These are phyloP conservation scores for Phaeosphaeria sp. DNA, from an alignment of 2,329 filamentous ascomycete genomes.

Conservation along the genomic window DNA sequence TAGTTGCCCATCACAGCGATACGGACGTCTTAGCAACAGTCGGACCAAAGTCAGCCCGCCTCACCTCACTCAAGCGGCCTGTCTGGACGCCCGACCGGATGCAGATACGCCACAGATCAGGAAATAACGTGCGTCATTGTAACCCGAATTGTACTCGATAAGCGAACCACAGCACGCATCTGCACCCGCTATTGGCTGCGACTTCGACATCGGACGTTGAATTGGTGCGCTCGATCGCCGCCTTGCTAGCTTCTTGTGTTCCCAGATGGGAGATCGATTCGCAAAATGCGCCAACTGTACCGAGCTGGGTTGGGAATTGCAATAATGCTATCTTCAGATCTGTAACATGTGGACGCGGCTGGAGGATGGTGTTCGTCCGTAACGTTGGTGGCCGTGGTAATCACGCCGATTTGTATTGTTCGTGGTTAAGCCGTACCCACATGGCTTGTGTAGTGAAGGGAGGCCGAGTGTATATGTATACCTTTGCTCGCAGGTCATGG, in stretches of 20 bases:
- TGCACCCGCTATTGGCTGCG: neutral
- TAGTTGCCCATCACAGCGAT: neutral
- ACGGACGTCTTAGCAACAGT: neutral
- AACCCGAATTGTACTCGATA: neutral
- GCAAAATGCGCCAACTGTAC: too few species aligned
- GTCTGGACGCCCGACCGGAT: neutral
- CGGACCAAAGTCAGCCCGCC: neutral
- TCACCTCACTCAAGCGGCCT: neutral
- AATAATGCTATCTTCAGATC: neutral
- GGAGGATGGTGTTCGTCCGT: neutral
- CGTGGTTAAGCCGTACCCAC: neutral
- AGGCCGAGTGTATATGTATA: neutral
- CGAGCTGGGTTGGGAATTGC: neutral
- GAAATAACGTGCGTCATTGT: neutral
- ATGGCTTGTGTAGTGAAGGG: neutral
- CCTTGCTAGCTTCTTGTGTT: neutral
- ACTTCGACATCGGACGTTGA: neutral
- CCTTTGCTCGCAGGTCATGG: neutral
- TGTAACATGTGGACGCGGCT: too few species aligned
- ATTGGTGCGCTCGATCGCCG: neutral
- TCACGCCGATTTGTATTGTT: neutral
- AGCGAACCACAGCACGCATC: neutral
- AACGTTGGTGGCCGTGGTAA: neutral
- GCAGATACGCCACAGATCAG: neutral
- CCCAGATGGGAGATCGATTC: neutral